These are phyloP conservation scores for Ambispora gerdemannii DNA, from an alignment of 192 early-diverging fungal species.

Conservation along the genomic window DNA sequence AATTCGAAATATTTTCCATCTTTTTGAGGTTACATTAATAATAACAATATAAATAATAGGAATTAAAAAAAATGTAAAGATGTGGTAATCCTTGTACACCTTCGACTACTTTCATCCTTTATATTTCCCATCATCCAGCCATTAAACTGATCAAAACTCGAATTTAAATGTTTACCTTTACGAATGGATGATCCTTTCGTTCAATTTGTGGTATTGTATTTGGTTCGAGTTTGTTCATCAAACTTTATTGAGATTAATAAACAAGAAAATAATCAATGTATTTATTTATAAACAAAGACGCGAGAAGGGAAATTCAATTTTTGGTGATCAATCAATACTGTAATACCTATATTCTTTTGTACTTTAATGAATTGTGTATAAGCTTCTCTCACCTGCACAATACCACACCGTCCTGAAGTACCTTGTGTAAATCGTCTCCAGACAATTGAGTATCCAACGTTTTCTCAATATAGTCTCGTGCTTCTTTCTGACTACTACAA, in stretches of 20 bases:
- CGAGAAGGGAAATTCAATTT: too few relatives aligned
- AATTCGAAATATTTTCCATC: conserved; percentile 85
- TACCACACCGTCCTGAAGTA: conserved; percentile 72
- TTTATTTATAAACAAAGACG: too few relatives aligned
- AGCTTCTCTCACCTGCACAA: conserved; percentile 62
- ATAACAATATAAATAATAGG: not conserved
- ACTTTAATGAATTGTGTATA: conserved; percentile 5
- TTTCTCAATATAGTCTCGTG: conserved; percentile 60
- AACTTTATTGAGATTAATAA: conserved; percentile 34
- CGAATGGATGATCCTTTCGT: conserved; percentile 67
- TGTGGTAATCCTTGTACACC: not conserved
- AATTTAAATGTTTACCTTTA: conserved; percentile 49
- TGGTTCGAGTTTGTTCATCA: conserved; percentile 76
- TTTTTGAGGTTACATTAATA: conserved; percentile 31
- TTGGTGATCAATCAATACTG: not conserved
- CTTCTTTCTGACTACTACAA: conserved; percentile 59
- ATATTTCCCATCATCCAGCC: too few relatives aligned
- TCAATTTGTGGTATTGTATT: conserved; percentile 71
- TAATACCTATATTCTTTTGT: conserved; percentile 6
- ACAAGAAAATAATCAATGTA: conserved; percentile 13
- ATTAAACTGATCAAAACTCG: too few relatives aligned
- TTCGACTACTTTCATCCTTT: too few relatives aligned
- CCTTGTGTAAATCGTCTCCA: conserved; percentile 51
- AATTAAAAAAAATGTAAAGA: not conserved
- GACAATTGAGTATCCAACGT: conserved; percentile 57